Base-by-base conservation (phyloP, 345 rosid genomes). In the Euphorbia pulcherrima region DNA sequence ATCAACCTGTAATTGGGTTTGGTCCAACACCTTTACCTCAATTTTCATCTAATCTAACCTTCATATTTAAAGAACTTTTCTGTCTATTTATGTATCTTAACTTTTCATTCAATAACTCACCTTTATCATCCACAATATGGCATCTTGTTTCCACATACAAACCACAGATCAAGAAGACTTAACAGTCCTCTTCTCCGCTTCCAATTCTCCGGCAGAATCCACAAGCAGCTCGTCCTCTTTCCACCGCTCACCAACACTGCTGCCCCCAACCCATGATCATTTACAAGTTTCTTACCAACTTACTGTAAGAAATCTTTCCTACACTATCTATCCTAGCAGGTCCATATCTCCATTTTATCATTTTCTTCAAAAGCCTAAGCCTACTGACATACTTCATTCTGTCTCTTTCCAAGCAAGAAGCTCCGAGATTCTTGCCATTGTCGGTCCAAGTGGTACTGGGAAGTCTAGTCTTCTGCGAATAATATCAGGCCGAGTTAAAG, bases 361-460 rank as follows among this genome's bases (percentile, higher is more conserved):
- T 62, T 35, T 81, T 17, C 21, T 53, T 47, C 74, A 39, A 54
- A 78, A 76, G 72, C 87, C 84, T 28, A 75, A 80, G 68, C 87
- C 81, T 11, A 46, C 85, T 30, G 65, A 48, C 59, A 76, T 92
- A 4, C 90, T 92, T 11, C 84, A 86, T 24, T 90, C 96, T 0
- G 85, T 88, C 41, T 79, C 89, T 20, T 88, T 93, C 53, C 74
- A 72, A 1, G 90, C 97, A 0, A 77, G 79, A 50, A 83, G 87
- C 62, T 83, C 89, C 14, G 87, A 90, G 68, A 76, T 88, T 75
- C 80, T 88, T 2, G 97, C 96, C 57, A 69, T 92, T 37, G 90
- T 90, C 13, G 94, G 97, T 17, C 92, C 92, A 0, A 92, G 97
- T 47, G 96, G 97, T 12, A 87, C 97, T 0, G 96, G 97, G 40